These are phyloP conservation scores for Neurospora tetrasperma DNA, from an alignment of 495 filamentous ascomycete species.

Conservation along the genomic window DNA sequence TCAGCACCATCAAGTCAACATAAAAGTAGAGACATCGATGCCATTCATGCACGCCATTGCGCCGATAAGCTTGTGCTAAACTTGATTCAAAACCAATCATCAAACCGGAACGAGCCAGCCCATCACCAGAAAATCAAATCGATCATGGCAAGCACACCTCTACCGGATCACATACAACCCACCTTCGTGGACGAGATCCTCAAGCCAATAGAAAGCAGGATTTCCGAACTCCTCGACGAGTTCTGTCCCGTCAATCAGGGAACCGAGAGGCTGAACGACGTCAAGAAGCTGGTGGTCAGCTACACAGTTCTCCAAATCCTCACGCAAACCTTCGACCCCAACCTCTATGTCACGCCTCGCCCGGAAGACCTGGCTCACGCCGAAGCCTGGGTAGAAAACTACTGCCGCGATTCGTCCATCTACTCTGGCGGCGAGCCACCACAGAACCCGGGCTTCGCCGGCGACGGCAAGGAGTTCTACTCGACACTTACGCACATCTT, in stretches of 20 bases:
- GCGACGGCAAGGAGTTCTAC: not conserved
- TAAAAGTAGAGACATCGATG: not conserved
- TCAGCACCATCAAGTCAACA: not conserved
- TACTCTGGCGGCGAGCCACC: not conserved
- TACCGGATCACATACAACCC: not conserved
- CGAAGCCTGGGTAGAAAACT: not conserved
- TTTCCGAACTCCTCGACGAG: not conserved
- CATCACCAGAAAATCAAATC: not conserved
- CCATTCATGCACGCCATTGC: not conserved
- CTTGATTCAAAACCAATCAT: not conserved
- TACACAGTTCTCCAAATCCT: not conserved
- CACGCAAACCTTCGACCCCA: not conserved
- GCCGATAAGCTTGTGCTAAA: not conserved
- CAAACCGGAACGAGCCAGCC: not conserved
- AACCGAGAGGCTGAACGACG: not conserved
- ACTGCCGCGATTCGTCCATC: not conserved
- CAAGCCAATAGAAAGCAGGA: not conserved
- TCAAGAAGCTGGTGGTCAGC: not conserved
- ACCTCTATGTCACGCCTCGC: not conserved
- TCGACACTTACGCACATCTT: constrained; percentile 35
- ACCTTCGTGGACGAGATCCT: not conserved
- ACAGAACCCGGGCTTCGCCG: not conserved
- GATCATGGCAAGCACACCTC: not conserved
- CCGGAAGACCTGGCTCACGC: not conserved
- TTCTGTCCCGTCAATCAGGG: not conserved